Evolutionary conservation across 495 filamentous ascomycete genomes (phyloP).

Genomic region (Aspergillus wentii): DNA sequence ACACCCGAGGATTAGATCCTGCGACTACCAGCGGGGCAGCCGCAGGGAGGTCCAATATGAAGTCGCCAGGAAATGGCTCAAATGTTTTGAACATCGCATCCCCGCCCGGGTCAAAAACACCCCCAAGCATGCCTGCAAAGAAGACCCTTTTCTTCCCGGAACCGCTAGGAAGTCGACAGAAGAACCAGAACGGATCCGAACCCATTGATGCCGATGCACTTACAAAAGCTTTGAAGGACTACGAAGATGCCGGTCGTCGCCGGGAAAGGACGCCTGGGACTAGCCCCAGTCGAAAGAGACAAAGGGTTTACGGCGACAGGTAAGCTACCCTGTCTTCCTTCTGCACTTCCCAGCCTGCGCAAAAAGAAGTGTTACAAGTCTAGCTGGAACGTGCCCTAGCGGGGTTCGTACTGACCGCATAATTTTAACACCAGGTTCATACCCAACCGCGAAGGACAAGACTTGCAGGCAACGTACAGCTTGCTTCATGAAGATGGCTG

Average conservation of each 20-base stretch:
- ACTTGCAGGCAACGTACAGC: conserved; percentile 86
- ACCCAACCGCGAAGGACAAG: conserved; percentile 88
- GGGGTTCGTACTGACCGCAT: conserved; percentile 2
- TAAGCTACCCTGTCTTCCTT: conserved; percentile 30
- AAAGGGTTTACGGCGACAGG: conserved; percentile 81
- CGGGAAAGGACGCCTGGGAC: conserved; percentile 66
- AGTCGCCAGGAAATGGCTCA: conserved; percentile 11
- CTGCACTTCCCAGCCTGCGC: background rate
- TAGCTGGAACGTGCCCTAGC: background rate
- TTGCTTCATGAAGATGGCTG: conserved; percentile 88
- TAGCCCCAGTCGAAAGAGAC: conserved; percentile 83
- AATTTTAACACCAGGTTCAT: conserved; percentile 65
- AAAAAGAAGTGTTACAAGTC: background rate
- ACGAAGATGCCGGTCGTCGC: conserved; percentile 55
- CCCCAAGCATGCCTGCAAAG: conserved; percentile 38
- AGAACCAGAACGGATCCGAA: conserved; percentile 41
- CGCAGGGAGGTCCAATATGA: conserved; percentile 9
- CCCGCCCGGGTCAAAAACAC: conserved; percentile 41
- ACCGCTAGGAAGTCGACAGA: conserved; percentile 18
- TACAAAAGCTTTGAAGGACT: conserved; percentile 57
- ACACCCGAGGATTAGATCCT: conserved; percentile 11
- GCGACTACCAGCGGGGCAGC: conserved; percentile 9
- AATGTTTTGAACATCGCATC: conserved; percentile 30
- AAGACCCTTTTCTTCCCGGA: conserved; percentile 37
- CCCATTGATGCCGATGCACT: conserved; percentile 58